phyloP scores from a whole-genome alignment of 2,329 filamentous ascomycete genomes.

The Diaporthe citri region DNA sequence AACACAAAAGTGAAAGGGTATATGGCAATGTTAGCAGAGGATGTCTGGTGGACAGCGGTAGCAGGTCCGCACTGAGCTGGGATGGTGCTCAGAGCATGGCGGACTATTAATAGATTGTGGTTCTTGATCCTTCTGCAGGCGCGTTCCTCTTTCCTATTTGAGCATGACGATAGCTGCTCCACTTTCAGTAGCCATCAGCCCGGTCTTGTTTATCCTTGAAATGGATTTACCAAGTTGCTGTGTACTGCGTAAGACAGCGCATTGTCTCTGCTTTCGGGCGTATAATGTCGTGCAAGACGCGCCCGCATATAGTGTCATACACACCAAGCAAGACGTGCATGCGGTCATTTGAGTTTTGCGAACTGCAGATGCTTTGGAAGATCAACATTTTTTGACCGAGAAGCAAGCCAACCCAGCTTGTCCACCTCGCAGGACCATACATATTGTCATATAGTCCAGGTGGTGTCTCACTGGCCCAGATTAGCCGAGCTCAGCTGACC shows the following conservation, averaged over 20 bases:
- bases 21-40: too few relatives aligned
- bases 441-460: neutral
- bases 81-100: neutral
- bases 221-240: neutral
- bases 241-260: neutral
- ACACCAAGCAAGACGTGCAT: neutral
- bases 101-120: neutral
- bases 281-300: neutral
- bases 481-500: constrained; percentile 27
- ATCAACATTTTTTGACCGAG: neutral
- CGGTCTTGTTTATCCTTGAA: neutral
- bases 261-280: constrained; percentile 7
- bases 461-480: neutral
- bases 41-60: neutral
- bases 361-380: neutral
- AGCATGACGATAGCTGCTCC: neutral
- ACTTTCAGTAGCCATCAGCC: neutral
- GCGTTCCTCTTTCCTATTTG: neutral
- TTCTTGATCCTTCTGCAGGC: constrained; percentile 10
- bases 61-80: neutral
- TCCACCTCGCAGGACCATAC: neutral
- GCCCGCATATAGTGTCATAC: neutral
- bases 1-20: too few relatives aligned
- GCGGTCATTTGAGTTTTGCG: neutral
- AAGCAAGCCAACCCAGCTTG: neutral